Conservation (phyloP, 1,284 basidiomycete genomes). For the Leccinum pachyderme region DNA sequence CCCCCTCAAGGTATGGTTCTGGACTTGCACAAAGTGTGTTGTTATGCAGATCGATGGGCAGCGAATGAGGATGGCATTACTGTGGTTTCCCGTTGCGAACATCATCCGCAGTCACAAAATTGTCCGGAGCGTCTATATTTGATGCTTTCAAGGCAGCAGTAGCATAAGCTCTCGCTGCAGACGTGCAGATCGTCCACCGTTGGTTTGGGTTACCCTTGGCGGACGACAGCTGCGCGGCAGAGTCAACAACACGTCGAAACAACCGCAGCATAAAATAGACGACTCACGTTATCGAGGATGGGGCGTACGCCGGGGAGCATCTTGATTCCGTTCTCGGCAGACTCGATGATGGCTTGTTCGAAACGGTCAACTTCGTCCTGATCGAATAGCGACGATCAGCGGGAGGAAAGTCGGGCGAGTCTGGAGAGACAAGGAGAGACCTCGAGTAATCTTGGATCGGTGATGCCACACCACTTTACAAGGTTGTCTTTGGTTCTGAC, state of each 20-base stretch:
- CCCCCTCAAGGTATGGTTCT: slow-evolving; percentile 81
- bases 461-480: slow-evolving; percentile 64
- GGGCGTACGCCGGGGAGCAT: slow-evolving; percentile 59
- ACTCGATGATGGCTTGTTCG: slow-evolving; percentile 63
- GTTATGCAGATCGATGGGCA: slow-evolving; percentile 12
- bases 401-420: not conserved
- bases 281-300: slow-evolving; percentile 50
- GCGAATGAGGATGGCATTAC: slow-evolving; percentile 36
- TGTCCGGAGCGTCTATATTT: slow-evolving; percentile 55
- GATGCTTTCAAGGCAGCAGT: slow-evolving; percentile 51
- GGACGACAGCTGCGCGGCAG: slow-evolving; percentile 41
- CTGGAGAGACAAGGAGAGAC: slow-evolving; percentile 36
- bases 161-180: slow-evolving; percentile 62
- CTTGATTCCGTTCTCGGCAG: slow-evolving; percentile 56
- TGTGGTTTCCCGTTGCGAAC: slow-evolving; percentile 79
- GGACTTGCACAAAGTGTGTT: slow-evolving; percentile 50
- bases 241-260: not conserved
- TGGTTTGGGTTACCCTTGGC: slow-evolving; percentile 48
- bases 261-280: not conserved
- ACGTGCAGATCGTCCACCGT: slow-evolving; percentile 68
- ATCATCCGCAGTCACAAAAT: slow-evolving; percentile 78
- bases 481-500: slow-evolving; percentile 81
- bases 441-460: slow-evolving; percentile 65
- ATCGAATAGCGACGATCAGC: slow-evolving; percentile 1
- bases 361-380: slow-evolving; percentile 66